Evolutionary conservation across 345 rosid genomes (phyloP).

Genomic region (Pistacia atlantica): DNA sequence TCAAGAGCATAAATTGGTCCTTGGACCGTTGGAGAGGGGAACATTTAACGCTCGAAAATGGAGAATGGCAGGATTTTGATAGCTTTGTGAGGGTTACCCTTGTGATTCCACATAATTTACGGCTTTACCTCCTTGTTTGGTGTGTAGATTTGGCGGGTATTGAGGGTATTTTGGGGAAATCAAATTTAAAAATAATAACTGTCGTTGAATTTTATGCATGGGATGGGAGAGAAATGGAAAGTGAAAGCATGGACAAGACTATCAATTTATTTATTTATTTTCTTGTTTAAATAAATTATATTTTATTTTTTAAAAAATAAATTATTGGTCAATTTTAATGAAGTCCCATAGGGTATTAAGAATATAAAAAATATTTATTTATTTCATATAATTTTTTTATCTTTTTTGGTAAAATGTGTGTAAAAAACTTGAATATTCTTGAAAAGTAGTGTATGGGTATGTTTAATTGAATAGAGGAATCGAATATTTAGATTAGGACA

Average conservation of each 20-base stretch:
- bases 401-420: no score
- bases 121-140: not conserved
- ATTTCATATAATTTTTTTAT: no score
- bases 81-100: not conserved
- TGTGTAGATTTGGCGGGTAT: not conserved
- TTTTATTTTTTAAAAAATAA: no score
- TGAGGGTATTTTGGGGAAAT: not conserved
- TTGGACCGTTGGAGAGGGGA: conserved; percentile 15
- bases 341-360: no score
- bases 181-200: not conserved
- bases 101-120: not conserved
- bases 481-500: no score
- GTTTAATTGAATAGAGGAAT: no score
- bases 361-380: no score
- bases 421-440: no score
- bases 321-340: no score
- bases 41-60: conserved; percentile 8
- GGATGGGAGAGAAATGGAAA: not conserved
- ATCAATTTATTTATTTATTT: no score
- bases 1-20: conserved; percentile 11
- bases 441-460: no score
- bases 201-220: conserved; percentile 11
- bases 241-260: not conserved
- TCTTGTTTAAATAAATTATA: no score
- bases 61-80: not conserved